Conservation (phyloP, 306 rosid genomes). For the Vigna nakashimae region DNA sequence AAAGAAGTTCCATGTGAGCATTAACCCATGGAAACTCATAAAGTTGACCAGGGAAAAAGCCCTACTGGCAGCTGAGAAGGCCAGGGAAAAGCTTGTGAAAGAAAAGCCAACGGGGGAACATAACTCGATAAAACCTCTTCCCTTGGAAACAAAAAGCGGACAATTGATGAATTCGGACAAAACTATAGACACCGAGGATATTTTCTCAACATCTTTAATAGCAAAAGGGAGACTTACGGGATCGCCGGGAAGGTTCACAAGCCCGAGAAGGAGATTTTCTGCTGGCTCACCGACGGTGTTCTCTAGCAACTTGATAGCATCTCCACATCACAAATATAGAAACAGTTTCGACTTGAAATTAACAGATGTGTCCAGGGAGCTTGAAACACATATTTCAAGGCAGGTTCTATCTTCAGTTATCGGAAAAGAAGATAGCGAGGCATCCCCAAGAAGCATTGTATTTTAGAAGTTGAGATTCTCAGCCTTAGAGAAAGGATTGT, state of each 20-base stretch:
- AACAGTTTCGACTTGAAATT: slow-evolving; percentile 89
- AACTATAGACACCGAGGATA: slow-evolving; percentile 46
- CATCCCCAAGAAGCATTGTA: slow-evolving; percentile 63
- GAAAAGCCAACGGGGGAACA: slow-evolving; percentile 59
- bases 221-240: slow-evolving; percentile 56
- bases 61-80: slow-evolving; percentile 77
- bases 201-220: slow-evolving; percentile 51
- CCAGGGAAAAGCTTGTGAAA: slow-evolving; percentile 71
- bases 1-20: slow-evolving; percentile 71
- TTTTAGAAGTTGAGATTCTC: slow-evolving; percentile 55
- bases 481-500: slow-evolving; percentile 67
- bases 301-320: slow-evolving; percentile 55
- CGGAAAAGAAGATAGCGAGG: slow-evolving; percentile 71
- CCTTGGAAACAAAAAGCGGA: slow-evolving; percentile 74
- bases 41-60: slow-evolving; percentile 89
- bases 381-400: slow-evolving; percentile 91
- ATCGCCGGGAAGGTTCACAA: slow-evolving; percentile 73
- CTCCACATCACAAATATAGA: slow-evolving; percentile 80
- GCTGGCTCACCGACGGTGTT: slow-evolving; percentile 68
- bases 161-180: slow-evolving; percentile 49
- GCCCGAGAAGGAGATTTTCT: slow-evolving; percentile 89
- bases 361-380: slow-evolving; percentile 88
- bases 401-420: slow-evolving; percentile 88
- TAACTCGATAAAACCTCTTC: slow-evolving; percentile 74
- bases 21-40: slow-evolving; percentile 86